These are phyloP conservation scores for Pyropia yezoensis DNA, from an alignment of 23 red algal genomes.

Conservation along the genomic window DNA sequence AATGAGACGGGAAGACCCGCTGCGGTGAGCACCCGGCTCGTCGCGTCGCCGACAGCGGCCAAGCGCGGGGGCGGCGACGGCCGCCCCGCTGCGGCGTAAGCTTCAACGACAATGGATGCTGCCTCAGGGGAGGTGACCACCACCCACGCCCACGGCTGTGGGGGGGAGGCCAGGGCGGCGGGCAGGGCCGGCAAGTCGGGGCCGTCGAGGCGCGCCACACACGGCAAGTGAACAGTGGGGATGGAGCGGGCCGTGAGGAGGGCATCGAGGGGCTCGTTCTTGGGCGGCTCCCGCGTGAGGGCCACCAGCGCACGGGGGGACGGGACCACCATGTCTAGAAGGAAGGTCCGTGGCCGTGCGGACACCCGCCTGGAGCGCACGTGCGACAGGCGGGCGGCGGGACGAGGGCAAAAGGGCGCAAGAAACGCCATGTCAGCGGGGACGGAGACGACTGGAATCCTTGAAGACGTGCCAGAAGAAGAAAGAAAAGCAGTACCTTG, in stretches of 20 bases:
- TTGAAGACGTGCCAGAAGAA: no score
- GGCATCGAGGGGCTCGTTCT: conserved; percentile 29
- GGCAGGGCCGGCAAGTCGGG: conserved; percentile 27
- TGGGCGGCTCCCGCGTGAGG: conserved; percentile 39
- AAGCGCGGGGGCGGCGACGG: conserved; percentile 18
- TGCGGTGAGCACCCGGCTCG: conserved; percentile 18
- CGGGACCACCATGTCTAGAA: neutral
- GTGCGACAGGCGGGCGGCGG: no score
- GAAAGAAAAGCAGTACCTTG: no score
- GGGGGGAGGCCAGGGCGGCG: neutral
- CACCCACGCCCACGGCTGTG: conserved; percentile 11
- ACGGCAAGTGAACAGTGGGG: conserved; percentile 24
- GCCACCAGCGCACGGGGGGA: conserved; percentile 20
- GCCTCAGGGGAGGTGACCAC: conserved; percentile 58
- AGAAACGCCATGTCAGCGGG: no score
- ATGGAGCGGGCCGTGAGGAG: conserved; percentile 7
- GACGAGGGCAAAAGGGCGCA: no score
- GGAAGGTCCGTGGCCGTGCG: no score
- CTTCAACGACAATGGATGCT: conserved; percentile 33
- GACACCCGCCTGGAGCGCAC: no score
- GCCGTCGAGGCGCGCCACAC: conserved; percentile 31
- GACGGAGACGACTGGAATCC: no score
- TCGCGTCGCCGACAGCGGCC: conserved; percentile 43
- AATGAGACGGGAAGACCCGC: conserved; percentile 44
- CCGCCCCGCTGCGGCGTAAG: conserved; percentile 21